These are phyloP conservation scores for Aegilops longissima DNA, from an alignment of 176 grass and related monocot species.

Conservation along the genomic window DNA sequence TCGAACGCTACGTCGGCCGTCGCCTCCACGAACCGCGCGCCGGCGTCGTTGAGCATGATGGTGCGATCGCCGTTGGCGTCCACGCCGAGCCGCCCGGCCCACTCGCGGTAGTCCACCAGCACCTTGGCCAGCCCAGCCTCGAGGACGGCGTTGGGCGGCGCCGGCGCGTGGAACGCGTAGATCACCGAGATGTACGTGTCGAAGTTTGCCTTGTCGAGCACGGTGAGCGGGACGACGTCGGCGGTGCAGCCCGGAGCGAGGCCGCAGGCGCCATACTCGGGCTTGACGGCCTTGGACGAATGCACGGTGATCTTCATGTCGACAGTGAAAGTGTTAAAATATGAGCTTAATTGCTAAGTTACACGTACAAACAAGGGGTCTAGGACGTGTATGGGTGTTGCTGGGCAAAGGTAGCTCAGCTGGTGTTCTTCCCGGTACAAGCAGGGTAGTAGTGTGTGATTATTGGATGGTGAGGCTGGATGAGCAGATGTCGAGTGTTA, in stretches of 20 bases:
- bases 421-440: too few species aligned
- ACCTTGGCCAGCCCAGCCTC: neutral
- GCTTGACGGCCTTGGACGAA: conserved; percentile 17
- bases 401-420: too few species aligned
- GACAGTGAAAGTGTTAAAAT: neutral
- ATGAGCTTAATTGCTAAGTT: too few species aligned
- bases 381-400: too few species aligned
- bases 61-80: neutral
- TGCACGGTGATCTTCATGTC: conserved; percentile 35
- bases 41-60: conserved; percentile 36
- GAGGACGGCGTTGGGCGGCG: neutral
- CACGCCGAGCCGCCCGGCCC: conserved; percentile 21
- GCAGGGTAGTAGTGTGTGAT: too few species aligned
- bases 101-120: conserved; percentile 30
- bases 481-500: too few species aligned
- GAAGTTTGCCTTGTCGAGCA: conserved; percentile 28
- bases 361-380: too few species aligned
- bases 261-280: neutral
- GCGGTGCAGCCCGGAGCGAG: neutral
- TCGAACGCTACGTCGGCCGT: neutral
- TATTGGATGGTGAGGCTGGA: too few species aligned
- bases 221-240: conserved; percentile 13
- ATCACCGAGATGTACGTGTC: conserved; percentile 2
- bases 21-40: conserved; percentile 26
- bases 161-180: conserved; percentile 23